A percentile compares a stretch with the other conserved stretches of the same genome.
These are phyloP conservation scores for Nigrograna mackinnonii DNA, from an alignment of 2,329 filamentous ascomycete species.

Conservation along the genomic window DNA sequence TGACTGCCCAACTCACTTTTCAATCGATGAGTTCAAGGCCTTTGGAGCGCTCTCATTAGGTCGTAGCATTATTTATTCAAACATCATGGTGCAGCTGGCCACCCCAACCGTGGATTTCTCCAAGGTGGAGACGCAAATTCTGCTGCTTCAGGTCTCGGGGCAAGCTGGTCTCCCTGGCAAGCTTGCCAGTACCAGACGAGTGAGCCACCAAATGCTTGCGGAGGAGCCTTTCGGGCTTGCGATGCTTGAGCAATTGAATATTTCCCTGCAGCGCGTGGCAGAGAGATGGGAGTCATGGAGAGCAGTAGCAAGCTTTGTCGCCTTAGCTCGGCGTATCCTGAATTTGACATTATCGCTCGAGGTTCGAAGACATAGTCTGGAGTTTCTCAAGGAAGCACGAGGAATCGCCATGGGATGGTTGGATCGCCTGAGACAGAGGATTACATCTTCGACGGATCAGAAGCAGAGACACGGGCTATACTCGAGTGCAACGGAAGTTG, in stretches of 20 bases:
- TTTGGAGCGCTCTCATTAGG: constrained; percentile 56
- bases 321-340: constrained; percentile 48
- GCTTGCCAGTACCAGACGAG: constrained; percentile 21
- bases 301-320: constrained; percentile 45
- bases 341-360: constrained; percentile 36
- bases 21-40: constrained; percentile 58
- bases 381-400: constrained; percentile 37
- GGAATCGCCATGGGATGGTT: constrained; percentile 46
- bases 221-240: constrained; percentile 36
- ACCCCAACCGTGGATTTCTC: constrained; percentile 53
- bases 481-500: constrained; percentile 41
- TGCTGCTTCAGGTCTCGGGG: constrained; percentile 55
- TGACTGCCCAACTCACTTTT: constrained; percentile 52
- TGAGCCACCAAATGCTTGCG: constrained; percentile 40
- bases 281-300: constrained; percentile 44
- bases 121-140: constrained; percentile 50
- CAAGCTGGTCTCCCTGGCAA: constrained; percentile 48
- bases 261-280: constrained; percentile 5
- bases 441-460: constrained; percentile 20
- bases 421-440: constrained; percentile 30
- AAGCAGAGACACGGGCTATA: constrained; percentile 33
- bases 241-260: constrained; percentile 19
- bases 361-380: constrained; percentile 28
- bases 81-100: constrained; percentile 57
- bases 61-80: constrained; percentile 56